phyloP scores from a whole-genome alignment of 768 basidiomycete genomes.

The Termitomyces sp. region DNA sequence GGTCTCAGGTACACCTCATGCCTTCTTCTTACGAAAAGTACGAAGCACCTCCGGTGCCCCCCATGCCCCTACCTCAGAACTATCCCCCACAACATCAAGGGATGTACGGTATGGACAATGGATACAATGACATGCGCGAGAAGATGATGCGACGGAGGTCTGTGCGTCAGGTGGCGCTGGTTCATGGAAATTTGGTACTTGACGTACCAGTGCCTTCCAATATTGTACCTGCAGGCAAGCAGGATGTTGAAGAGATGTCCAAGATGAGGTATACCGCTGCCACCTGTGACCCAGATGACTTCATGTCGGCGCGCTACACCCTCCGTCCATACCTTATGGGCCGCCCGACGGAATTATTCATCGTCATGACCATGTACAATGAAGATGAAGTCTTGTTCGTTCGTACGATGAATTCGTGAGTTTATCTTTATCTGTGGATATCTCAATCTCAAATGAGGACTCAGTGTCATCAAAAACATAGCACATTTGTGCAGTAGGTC shows the following conservation, averaged over 20 bases:
- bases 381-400: slow-evolving; percentile 80
- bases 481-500: slow-evolving; percentile 68
- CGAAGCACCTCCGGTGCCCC: slow-evolving; percentile 47
- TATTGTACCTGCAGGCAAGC: slow-evolving; percentile 65
- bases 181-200: slow-evolving; percentile 79
- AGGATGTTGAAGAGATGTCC: slow-evolving; percentile 64
- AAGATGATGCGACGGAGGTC: slow-evolving; percentile 81
- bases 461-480: slow-evolving; percentile 81
- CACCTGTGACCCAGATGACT: slow-evolving; percentile 87
- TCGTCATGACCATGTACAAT: slow-evolving; percentile 97
- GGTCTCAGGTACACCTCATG: slow-evolving; percentile 71
- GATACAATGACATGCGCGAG: slow-evolving; percentile 66
- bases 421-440: slow-evolving; percentile 10
- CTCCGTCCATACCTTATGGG: slow-evolving; percentile 74
- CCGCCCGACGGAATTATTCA: slow-evolving; percentile 86
- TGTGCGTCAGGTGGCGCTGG: slow-evolving; percentile 71
- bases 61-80: slow-evolving; percentile 45
- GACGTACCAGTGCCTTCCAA: slow-evolving; percentile 77
- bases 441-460: slow-evolving; percentile 2
- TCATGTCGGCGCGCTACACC: slow-evolving; percentile 71
- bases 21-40: slow-evolving; percentile 52
- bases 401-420: slow-evolving; percentile 81
- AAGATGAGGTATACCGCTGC: slow-evolving; percentile 88
- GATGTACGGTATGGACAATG: slow-evolving; percentile 39
- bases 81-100: slow-evolving; percentile 60